Conservation (phyloP, 2,329 filamentous ascomycete species). For the Aspergillus fructus region DNA sequence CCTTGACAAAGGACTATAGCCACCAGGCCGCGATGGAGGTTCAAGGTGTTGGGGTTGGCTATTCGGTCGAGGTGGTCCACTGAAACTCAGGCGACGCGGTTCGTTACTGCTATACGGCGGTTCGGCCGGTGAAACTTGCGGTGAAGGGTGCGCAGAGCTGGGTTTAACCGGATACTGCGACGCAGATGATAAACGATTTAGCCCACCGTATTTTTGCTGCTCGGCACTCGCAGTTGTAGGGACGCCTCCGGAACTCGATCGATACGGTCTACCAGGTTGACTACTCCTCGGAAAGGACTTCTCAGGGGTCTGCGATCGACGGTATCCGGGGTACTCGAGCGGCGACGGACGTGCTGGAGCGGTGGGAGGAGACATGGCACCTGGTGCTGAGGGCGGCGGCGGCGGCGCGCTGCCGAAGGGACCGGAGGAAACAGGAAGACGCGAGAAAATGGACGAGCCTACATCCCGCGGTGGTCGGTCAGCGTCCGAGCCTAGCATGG, state of each 20-base stretch:
- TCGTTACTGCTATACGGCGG: conserved; percentile 28
- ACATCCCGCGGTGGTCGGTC: conserved; percentile 48
- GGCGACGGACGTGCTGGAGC: conserved; percentile 45
- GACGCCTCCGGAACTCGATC: conserved; percentile 37
- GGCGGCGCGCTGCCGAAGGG: conserved; percentile 34
- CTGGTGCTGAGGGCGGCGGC: conserved; percentile 31
- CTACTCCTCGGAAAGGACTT: conserved; percentile 55
- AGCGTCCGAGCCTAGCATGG: conserved; percentile 61
- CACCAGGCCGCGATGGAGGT: conserved; percentile 28
- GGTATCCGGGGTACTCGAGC: conserved; percentile 62
- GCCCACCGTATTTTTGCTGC: conserved; percentile 31
- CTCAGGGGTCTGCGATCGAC: conserved; percentile 73
- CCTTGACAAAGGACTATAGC: conserved; percentile 37
- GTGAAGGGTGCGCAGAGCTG: conserved; percentile 34
- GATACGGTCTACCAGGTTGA: conserved; percentile 33
- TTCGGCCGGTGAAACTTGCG: conserved; percentile 35
- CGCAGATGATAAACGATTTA: conserved; percentile 30
- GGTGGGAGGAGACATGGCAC: conserved; percentile 45
- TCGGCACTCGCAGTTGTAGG: conserved; percentile 27
- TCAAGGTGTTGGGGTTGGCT: conserved; percentile 43
- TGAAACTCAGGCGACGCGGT: conserved; percentile 44
- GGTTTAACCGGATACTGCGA: conserved; percentile 38
- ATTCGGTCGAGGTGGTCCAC: conserved; percentile 43
- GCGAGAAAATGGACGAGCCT: conserved; percentile 49
- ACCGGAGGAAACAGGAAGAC: conserved; percentile 38